Evolutionary conservation across 1,284 basidiomycete species (phyloP).

Genomic region (Trametes sp.): DNA sequence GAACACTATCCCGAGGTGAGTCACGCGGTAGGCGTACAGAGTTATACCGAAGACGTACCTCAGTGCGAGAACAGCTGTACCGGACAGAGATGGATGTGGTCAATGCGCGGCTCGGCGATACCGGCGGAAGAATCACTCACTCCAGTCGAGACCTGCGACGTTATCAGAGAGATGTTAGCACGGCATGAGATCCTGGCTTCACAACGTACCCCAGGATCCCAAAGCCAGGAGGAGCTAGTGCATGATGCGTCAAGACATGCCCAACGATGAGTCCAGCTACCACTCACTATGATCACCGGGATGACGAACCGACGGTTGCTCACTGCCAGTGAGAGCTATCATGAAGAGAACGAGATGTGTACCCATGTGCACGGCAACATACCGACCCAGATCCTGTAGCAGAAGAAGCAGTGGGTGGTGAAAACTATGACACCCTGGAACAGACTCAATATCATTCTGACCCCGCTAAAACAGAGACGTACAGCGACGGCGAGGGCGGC

Average conservation of each 20-base stretch:
- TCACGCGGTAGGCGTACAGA: no score
- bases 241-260: no score
- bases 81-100: no score
- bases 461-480: neutral
- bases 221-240: neutral
- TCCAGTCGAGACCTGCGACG: conserved; percentile 1
- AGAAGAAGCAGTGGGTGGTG: conserved; percentile 5
- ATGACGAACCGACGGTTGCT: neutral
- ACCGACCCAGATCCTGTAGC: conserved; percentile 3
- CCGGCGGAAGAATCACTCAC: neutral
- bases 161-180: neutral
- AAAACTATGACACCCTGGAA: conserved; percentile 2
- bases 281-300: conserved; percentile 1
- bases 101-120: no score
- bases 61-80: neutral
- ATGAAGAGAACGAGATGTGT: no score
- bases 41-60: neutral
- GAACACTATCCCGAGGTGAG: neutral
- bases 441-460: neutral
- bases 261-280: no score
- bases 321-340: neutral
- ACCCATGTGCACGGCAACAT: neutral
- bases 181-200: no score
- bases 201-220: neutral
- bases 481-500: neutral